A percentile compares a stretch with the other conserved stretches of the same genome.
phyloP scores from a whole-genome alignment of 768 basidiomycete species.

The Auriscalpium microsporum region DNA sequence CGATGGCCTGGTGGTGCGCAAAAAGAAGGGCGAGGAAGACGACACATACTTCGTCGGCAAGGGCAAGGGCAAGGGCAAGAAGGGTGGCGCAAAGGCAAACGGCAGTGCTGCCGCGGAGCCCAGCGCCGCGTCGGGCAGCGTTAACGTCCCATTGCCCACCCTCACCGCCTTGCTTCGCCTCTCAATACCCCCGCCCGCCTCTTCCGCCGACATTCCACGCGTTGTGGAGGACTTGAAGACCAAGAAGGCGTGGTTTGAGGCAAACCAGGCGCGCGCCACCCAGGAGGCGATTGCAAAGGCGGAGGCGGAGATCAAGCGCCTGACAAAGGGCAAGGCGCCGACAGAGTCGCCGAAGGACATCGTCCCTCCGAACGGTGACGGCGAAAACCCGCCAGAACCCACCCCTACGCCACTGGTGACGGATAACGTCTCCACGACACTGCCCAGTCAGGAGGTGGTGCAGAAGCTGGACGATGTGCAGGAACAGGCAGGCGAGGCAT shows the following conservation, averaged over 20 bases:
- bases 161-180: conserved; percentile 80
- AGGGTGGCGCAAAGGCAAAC: conserved; percentile 30
- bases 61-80: conserved; percentile 60
- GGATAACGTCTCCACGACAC: conserved; percentile 23
- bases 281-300: conserved; percentile 76
- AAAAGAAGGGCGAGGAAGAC: conserved; percentile 91
- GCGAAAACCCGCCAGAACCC: conserved; percentile 38
- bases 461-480: conserved; percentile 36
- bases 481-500: conserved; percentile 23
- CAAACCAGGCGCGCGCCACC: conserved; percentile 78
- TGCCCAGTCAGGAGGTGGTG: conserved; percentile 31
- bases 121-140: conserved; percentile 29
- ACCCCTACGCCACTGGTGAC: conserved; percentile 32
- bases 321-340: conserved; percentile 39
- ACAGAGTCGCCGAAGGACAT: conserved; percentile 25
- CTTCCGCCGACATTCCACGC: conserved; percentile 66
- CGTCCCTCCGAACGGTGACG: conserved; percentile 31
- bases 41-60: conserved; percentile 68
- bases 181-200: conserved; percentile 84
- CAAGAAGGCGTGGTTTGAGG: conserved; percentile 93
- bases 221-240: conserved; percentile 84
- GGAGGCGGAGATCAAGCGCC: conserved; percentile 61
- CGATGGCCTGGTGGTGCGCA: conserved; percentile 64
- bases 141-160: conserved; percentile 79
- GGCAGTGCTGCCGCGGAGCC: conserved; percentile 26